These are phyloP conservation scores for Cyberlindnera euphorbiae DNA, from an alignment of 805 yeast genomes.

Conservation along the genomic window DNA sequence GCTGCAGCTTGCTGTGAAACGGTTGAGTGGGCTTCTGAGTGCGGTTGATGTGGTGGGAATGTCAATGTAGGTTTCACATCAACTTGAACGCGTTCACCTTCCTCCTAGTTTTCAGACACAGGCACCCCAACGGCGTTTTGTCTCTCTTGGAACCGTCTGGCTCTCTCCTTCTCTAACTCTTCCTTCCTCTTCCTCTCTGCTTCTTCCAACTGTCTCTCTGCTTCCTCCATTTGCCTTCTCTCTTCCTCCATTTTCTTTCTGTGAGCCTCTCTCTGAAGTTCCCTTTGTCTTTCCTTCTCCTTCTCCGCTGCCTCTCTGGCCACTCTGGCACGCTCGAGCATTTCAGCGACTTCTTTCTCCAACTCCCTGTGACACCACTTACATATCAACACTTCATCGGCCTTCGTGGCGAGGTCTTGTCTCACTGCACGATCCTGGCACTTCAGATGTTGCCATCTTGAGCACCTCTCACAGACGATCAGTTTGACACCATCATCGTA, in stretches of 20 bases:
- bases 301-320: constrained; percentile 17
- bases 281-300: constrained; percentile 23
- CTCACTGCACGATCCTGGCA: constrained; percentile 30
- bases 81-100: background rate
- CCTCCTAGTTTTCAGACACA: background rate
- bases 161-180: constrained; percentile 23
- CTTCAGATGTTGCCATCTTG: constrained; percentile 34
- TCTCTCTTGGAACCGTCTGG: constrained; percentile 17
- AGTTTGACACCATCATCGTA: constrained; percentile 33
- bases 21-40: no score
- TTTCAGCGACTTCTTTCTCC: constrained; percentile 19
- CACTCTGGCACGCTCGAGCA: constrained; percentile 20
- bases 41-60: background rate
- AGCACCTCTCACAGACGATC: constrained; percentile 32
- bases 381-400: constrained; percentile 26
- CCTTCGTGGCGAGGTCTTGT: constrained; percentile 23
- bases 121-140: constrained; percentile 1
- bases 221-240: constrained; percentile 18
- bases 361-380: constrained; percentile 26
- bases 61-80: background rate
- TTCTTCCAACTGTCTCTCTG: constrained; percentile 16
- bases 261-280: constrained; percentile 16
- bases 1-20: no score
- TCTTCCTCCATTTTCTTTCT: constrained; percentile 17
- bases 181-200: constrained; percentile 23